Base-by-base conservation (phyloP, 495 filamentous ascomycete genomes). In the Emericellopsis terricola region DNA sequence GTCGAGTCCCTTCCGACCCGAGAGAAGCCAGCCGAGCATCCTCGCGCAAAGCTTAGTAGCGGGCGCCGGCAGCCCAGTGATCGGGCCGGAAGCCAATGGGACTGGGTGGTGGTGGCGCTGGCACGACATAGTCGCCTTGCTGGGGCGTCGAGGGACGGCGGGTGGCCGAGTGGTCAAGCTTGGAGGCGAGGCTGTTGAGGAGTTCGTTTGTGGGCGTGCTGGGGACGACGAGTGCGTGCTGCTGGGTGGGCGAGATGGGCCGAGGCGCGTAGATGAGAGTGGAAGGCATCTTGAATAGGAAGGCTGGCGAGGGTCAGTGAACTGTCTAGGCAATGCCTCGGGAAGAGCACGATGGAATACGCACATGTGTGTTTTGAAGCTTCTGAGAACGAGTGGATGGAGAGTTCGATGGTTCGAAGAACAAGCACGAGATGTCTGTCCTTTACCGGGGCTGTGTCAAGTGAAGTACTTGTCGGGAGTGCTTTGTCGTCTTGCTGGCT, bases 121-220 rank as follows among this genome's bases (percentile, higher is more conserved):
- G 62, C 15, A 64, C 62, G 20, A 56, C 49, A 51, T 60, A 65
- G 46, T 64, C 62, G 29, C 53, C 43, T 47, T 65, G 59, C 39
- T 53, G 55, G 10, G 61, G 57, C 0, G 57, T 50, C 21, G 44
- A 28, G n/a, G 47, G 46, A 38, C 51, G 41, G 48, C 38, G 44
- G 37, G 43, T 41, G 40, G 57, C 52, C 37, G 53, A 53, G 18
- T 47, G 35, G 21, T 15, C 24, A 9, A 35, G 33, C 17, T n/a
- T 24, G 27, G 57, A 56, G 40, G 56, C 63, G 38, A 65, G 41
- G 41, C 55, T 59, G 34, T 57, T 51, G 41, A 63, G 59, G 20
- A 64, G 50, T 32, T 65, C 62, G 34, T 57, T 52, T n/a, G n/a
- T n/a, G n/a, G n/a, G n/a, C n/a, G n/a, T n/a, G n/a, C 54, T 50